Base-by-base conservation (phyloP, 257 asterid genomes). In the Apocynum venetum region DNA sequence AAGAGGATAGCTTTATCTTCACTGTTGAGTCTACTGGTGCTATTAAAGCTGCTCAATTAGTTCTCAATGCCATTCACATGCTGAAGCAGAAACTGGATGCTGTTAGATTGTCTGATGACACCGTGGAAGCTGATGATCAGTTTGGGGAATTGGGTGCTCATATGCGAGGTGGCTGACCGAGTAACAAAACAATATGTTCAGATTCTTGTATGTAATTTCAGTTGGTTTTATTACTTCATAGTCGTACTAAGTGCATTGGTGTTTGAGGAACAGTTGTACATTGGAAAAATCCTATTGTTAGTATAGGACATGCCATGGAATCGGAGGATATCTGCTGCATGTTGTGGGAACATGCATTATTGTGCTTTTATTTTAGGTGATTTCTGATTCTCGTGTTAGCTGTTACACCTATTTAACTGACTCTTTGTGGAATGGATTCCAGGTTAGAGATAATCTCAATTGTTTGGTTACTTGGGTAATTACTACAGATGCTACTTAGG, bases 71-170 rank as follows among this genome's bases (percentile, higher is more conserved):
- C 66, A 92, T 96, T 1, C 97, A 92, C 8, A 78, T 96, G 78
- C 90, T 96, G 85, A 96, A 96, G 85, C 97, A 87, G 85, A 96
- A 96, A 84, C 71, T 93, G 84, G 99, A 96, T 77, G 97, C 97
- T 11, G 98, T 96, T 74, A 96, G 97, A 74, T 75, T 96, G 86
- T 93, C 99, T 0, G 91, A 96, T 15, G 99, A 93, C 86, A 91
- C 97, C 11, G 97, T 96, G 82, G 98, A 93, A 88, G 97, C 97
- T 61, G 99, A 96, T 76, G 99, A 93, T 76, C 99, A 96, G 86
- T 96, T 96, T 75, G 96, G 96, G 11, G 98, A 96, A 84, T 82
- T 96, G 94, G 99, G 98, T 67, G 99, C 97, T 12, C 99, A 96
- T 84, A 90, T 96, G 98, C 96, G 98, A 15, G 99, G 99, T 12